phyloP scores from a whole-genome alignment of 306 rosid species.

The Castanospermum australe region DNA sequence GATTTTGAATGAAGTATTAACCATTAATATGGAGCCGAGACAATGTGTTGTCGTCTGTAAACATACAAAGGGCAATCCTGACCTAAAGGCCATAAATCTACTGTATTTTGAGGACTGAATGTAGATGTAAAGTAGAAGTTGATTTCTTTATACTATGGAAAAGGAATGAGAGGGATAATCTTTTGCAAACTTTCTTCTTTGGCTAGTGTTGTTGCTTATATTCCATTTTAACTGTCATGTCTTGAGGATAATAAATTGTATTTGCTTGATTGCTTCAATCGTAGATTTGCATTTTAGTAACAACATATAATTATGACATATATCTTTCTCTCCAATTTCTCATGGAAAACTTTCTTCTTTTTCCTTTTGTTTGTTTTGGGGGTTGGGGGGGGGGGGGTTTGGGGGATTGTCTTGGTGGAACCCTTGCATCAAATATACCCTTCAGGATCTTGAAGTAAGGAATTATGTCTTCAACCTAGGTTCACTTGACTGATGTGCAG shows the following conservation, averaged over 20 bases:
- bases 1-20: not conserved
- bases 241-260: not conserved
- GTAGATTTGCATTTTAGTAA: not conserved
- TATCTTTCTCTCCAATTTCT: too few species aligned
- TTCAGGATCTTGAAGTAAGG: not conserved
- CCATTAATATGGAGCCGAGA: not conserved
- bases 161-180: not conserved
- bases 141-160: not conserved
- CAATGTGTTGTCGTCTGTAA: not conserved
- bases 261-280: slow-evolving; percentile 5
- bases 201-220: not conserved
- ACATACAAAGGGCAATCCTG: not conserved
- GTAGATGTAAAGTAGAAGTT: not conserved
- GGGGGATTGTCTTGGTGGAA: not conserved
- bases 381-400: not conserved
- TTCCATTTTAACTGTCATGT: not conserved
- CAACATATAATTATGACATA: too few species aligned
- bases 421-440: not conserved
- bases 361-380: not conserved
- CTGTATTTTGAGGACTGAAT: not conserved
- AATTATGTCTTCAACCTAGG: not conserved
- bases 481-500: not conserved
- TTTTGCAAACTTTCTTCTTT: not conserved
- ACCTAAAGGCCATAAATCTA: not conserved
- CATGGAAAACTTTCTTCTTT: not conserved